Evolutionary conservation across 2,329 filamentous ascomycete species (phyloP).

Genomic region (Aquanectria penicillioides): DNA sequence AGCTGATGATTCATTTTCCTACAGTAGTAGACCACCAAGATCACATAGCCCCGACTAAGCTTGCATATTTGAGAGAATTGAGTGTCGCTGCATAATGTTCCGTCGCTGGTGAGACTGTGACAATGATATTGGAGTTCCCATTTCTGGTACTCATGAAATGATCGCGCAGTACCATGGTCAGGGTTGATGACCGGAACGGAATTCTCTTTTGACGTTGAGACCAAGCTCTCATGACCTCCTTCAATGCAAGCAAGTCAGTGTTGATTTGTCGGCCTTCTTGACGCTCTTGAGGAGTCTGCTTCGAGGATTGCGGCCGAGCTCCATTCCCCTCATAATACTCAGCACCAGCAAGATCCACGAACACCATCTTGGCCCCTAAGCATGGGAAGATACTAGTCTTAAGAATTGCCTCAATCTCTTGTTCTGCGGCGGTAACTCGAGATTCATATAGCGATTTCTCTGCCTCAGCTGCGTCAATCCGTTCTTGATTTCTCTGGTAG

Average conservation of each 20-base stretch:
- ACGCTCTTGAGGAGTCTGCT: conserved; percentile 45
- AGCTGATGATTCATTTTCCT: no score
- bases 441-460: neutral
- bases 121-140: conserved; percentile 31
- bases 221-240: conserved; percentile 57
- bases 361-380: conserved; percentile 54
- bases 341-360: conserved; percentile 57
- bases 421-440: conserved; percentile 39
- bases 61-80: conserved; percentile 56
- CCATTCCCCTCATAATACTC: conserved; percentile 53
- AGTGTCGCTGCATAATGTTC: conserved; percentile 51
- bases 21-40: no score
- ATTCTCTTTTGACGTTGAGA: conserved; percentile 46
- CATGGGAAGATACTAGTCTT: conserved; percentile 35
- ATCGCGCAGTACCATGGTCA: conserved; percentile 55
- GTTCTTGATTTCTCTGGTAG: neutral
- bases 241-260: conserved; percentile 54
- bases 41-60: conserved; percentile 49
- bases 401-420: conserved; percentile 40
- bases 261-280: conserved; percentile 56
- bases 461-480: conserved; percentile 3
- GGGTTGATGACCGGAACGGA: conserved; percentile 52
- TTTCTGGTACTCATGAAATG: conserved; percentile 42
- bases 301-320: neutral
- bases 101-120: conserved; percentile 49